These are phyloP conservation scores for Saturnispora dispora DNA, from an alignment of 805 yeast species.

Conservation along the genomic window DNA sequence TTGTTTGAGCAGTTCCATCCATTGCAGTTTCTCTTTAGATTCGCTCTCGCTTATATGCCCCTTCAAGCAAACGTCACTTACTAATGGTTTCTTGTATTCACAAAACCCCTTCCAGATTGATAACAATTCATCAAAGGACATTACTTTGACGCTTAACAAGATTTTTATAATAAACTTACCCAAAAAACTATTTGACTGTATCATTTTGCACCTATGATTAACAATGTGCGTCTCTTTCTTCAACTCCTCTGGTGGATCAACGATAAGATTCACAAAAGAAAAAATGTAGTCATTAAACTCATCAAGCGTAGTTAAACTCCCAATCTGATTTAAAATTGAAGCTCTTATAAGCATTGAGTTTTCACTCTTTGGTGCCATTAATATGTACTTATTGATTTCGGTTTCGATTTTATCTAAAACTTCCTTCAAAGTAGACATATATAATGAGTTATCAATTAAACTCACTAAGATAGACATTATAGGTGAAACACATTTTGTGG, in stretches of 20 bases:
- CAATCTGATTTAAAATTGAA: constrained; percentile 22
- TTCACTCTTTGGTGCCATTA: not conserved
- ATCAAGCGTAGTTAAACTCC: constrained; percentile 44
- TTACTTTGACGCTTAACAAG: constrained; percentile 31
- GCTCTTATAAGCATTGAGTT: not conserved
- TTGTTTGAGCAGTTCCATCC: not conserved
- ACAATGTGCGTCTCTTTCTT: constrained; percentile 10
- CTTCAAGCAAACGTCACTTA: not conserved
- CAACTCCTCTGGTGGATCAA: constrained; percentile 19
- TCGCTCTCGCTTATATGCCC: not conserved
- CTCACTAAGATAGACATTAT: constrained; percentile 35
- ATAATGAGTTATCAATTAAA: constrained; percentile 27
- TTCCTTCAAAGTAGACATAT: constrained; percentile 20
- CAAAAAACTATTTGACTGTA: constrained; percentile 33
- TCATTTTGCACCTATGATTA: constrained; percentile 13
- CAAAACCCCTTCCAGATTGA: constrained; percentile 35
- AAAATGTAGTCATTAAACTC: constrained; percentile 33
- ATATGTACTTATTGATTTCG: constrained; percentile 23
- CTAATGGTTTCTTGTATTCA: constrained; percentile 27
- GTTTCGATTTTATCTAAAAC: constrained; percentile 11
- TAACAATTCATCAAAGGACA: constrained; percentile 40
- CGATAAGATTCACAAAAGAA: constrained; percentile 26
- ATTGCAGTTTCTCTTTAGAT: constrained; percentile 9
- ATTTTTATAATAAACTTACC: constrained; percentile 39
- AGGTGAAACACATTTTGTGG: constrained; percentile 30